phyloP scores from a whole-genome alignment of 495 filamentous ascomycete species.

The Acidiella bohemica region DNA sequence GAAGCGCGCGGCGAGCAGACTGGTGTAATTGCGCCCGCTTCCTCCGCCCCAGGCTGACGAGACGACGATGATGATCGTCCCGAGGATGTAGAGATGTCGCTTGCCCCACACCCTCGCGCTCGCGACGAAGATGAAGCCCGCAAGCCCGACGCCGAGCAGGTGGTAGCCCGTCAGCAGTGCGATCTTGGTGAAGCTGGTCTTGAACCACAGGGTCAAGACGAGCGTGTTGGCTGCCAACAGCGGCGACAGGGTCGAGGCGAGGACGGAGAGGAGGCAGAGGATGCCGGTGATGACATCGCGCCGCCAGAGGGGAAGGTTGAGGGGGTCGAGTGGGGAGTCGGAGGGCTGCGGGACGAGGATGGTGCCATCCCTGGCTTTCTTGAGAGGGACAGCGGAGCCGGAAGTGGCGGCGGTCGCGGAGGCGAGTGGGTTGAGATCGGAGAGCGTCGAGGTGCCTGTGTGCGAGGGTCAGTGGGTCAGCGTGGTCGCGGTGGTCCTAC shows the following conservation, averaged over 20 bases:
- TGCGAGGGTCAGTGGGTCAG: not conserved
- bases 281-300: conserved; percentile 68
- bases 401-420: conserved; percentile 5
- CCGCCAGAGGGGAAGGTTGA: conserved; percentile 87
- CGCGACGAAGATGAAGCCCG: conserved; percentile 71
- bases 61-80: conserved; percentile 55
- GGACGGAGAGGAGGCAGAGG: conserved; percentile 65
- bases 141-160: conserved; percentile 67
- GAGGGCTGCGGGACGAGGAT: conserved; percentile 32
- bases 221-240: conserved; percentile 80
- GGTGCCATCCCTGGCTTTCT: conserved; percentile 22
- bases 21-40: conserved; percentile 47
- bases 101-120: conserved; percentile 88
- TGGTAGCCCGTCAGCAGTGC: conserved; percentile 81
- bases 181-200: conserved; percentile 49
- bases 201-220: conserved; percentile 48
- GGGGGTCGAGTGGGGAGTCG: conserved; percentile 31
- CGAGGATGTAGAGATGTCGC: conserved; percentile 73
- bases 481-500: too few species aligned
- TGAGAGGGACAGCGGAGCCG: too few species aligned
- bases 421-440: conserved; percentile 10
- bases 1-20: conserved; percentile 52
- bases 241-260: conserved; percentile 66
- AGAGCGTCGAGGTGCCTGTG: conserved; percentile 20
- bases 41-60: conserved; percentile 71